A percentile compares a stretch with the other conserved stretches of the same genome.
phyloP scores from a whole-genome alignment of 441 rosid species.

The Erodium chrysanthum region DNA sequence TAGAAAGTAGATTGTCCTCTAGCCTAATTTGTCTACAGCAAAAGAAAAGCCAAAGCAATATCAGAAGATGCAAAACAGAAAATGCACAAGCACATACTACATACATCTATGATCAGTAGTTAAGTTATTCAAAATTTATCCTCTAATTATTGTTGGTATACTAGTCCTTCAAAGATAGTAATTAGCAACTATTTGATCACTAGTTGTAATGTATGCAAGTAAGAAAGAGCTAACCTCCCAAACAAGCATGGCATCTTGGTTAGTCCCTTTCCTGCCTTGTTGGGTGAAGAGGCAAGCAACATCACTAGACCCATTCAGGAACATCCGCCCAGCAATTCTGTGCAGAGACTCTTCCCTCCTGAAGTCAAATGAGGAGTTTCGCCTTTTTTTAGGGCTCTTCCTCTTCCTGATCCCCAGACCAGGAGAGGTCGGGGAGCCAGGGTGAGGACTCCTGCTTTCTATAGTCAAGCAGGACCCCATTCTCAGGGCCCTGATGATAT shows the following conservation, averaged over 20 bases:
- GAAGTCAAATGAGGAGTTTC: conserved; percentile 59
- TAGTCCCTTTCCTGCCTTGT: conserved; percentile 94
- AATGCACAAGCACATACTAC: not conserved
- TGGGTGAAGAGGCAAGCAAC: conserved; percentile 76
- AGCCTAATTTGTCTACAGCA: not conserved
- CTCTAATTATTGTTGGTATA: not conserved
- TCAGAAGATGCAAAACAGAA: not conserved
- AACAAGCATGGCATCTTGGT: conserved; percentile 97
- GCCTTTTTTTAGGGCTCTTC: conserved; percentile 54
- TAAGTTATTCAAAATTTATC: not conserved
- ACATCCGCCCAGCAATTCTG: conserved; percentile 69
- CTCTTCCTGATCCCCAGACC: conserved; percentile 50
- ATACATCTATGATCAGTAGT: not conserved
- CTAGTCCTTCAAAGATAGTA: too few species aligned
- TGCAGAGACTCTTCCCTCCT: conserved; percentile 61
- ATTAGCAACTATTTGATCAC: too few species aligned
- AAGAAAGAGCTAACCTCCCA: conserved; percentile 76
- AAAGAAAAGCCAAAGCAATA: not conserved
- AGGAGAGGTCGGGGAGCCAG: conserved; percentile 82
- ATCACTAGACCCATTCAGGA: conserved; percentile 69
- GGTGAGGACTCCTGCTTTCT: conserved; percentile 75
- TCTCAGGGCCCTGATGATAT: conserved; percentile 94
- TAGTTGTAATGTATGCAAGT: not conserved
- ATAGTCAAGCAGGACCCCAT: conserved; percentile 99
- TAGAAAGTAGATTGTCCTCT: conserved; percentile 2